Percentiles rank a stretch among this genome's conserved stretches.
These are phyloP conservation scores for Cercospora janseana DNA, from an alignment of 2,329 filamentous ascomycete species.

Conservation along the genomic window DNA sequence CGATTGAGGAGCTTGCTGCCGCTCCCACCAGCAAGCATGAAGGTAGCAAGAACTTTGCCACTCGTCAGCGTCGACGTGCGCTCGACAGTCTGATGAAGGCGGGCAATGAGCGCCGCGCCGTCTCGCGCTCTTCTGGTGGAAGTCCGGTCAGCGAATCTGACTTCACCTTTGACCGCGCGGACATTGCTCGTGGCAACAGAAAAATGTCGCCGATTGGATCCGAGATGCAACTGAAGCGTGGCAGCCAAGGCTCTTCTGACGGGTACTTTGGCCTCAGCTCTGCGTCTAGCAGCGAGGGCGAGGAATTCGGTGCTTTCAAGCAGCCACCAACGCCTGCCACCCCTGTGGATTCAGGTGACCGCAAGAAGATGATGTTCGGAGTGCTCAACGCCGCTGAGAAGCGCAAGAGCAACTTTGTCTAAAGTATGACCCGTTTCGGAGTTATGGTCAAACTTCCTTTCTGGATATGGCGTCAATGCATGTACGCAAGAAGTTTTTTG, in stretches of 20 bases:
- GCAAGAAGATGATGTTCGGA: constrained; percentile 81
- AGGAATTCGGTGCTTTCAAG: constrained; percentile 36
- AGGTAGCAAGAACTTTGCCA: constrained; percentile 94
- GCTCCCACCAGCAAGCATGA: constrained; percentile 92
- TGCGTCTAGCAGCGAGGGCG: constrained; percentile 68
- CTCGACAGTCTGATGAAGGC: constrained; percentile 89
- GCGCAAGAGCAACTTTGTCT: constrained; percentile 71
- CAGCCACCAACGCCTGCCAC: constrained; percentile 49
- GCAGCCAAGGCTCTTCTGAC: constrained; percentile 36
- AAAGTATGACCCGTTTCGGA: constrained; percentile 11
- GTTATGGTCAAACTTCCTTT: not conserved
- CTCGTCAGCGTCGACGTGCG: constrained; percentile 86
- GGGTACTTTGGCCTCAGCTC: constrained; percentile 54
- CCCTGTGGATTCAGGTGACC: constrained; percentile 70
- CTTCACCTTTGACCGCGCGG: constrained; percentile 62
- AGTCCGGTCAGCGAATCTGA: constrained; percentile 80
- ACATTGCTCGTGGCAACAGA: constrained; percentile 53
- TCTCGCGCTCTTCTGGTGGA: constrained; percentile 63
- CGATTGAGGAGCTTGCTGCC: constrained; percentile 82
- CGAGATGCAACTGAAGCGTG: constrained; percentile 41
- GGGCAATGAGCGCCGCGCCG: constrained; percentile 75
- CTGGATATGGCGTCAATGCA: constrained; percentile 4
- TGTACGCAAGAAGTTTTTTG: constrained; percentile 5
- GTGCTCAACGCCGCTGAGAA: constrained; percentile 86
- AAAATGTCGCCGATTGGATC: constrained; percentile 42